Evolutionary conservation across 1,284 basidiomycete genomes (phyloP).

Genomic region (Fomitiporia mediterranea): DNA sequence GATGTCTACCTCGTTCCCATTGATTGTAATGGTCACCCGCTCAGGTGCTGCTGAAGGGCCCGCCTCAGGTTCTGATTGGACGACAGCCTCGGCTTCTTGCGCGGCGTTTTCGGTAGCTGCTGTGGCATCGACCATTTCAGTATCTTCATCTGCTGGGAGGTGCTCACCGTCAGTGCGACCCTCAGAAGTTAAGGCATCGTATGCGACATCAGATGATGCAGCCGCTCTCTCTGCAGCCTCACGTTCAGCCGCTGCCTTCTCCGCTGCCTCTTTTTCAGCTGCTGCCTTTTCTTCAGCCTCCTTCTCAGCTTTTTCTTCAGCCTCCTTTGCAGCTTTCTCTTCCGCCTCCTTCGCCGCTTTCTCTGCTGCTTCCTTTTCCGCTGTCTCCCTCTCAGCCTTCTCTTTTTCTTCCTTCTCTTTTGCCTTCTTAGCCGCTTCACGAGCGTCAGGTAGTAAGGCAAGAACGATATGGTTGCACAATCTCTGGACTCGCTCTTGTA

Average conservation of each 20-base stretch:
- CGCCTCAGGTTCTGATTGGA: slow-evolving; percentile 23
- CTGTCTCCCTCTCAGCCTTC: slow-evolving; percentile 29
- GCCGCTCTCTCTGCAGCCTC: slow-evolving; percentile 21
- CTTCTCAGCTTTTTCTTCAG: slow-evolving; percentile 17
- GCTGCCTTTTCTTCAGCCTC: background rate
- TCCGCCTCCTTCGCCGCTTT: slow-evolving; percentile 19
- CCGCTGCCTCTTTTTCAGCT: slow-evolving; percentile 28
- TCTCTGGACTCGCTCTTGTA: slow-evolving; percentile 61
- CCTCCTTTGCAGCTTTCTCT: slow-evolving; percentile 23
- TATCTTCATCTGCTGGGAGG: slow-evolving; percentile 17
- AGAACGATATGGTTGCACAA: slow-evolving; percentile 73
- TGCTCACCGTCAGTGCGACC: background rate
- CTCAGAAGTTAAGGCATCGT: slow-evolving; percentile 22
- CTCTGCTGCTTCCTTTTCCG: slow-evolving; percentile 25
- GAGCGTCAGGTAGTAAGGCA: slow-evolving; percentile 77
- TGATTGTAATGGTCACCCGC: slow-evolving; percentile 81
- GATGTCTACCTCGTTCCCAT: slow-evolving; percentile 94
- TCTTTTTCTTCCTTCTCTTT: slow-evolving; percentile 51
- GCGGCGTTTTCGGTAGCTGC: background rate
- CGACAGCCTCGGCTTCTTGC: background rate
- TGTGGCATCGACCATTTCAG: slow-evolving; percentile 23
- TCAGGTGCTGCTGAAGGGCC: slow-evolving; percentile 35
- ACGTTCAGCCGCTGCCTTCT: slow-evolving; percentile 22
- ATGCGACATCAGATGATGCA: slow-evolving; percentile 20
- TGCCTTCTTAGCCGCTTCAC: slow-evolving; percentile 46